Evolutionary conservation across 1,284 basidiomycete species (phyloP), one percentile per base, ranked within the genome.

Genomic region (Mycena sp.): DNA sequence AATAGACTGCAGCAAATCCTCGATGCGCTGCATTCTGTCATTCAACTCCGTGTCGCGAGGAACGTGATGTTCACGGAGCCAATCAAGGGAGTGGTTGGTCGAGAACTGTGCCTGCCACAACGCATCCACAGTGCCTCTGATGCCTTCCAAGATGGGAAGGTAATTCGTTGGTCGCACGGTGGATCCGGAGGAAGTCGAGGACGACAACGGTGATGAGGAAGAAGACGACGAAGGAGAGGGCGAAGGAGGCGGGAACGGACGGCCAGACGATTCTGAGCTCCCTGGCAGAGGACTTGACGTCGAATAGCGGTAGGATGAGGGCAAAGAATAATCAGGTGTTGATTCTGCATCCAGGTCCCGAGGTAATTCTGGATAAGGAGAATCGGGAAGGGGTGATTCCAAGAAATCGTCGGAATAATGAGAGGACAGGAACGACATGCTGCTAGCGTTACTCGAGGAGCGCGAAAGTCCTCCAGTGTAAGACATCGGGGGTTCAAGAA

Each of bases 331-430:
- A 25, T 63, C 61, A 26, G 40, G 38, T 23, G 43, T 40, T 14
- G 64, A 52, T 23, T 69, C 69, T 1, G 69, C 63, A 17, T 61
- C 65, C 5, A 80, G 61, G 43, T 81, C 72, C 23, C 40, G 53
- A 14, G 35, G 40, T 26, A 38, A 4, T 6, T 17, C 32, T 17
- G 62, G 55, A 48, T 61, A 50, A 21, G 65, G 61, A 17, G 65
- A 67, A 37, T 61, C 65, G 23, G 61, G 54, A 7, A 40, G 48
- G 3, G 50, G 62, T 16, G 57, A 61, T 19, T 32, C 44, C 28
- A 61, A 26, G 28, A 76, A 74, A 68, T 91, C 90, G 61, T 93
- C 91, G 0, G 91, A 92, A 67, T 92, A 88, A 67, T 90, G 88
- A 11, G 91, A 92, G 1, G 89, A 90, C 56, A 92, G 69, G 72